Percentiles rank a stretch among this genome's conserved stretches.
phyloP scores from a whole-genome alignment of 257 asterid genomes.

The Jacaranda mimosifolia region DNA sequence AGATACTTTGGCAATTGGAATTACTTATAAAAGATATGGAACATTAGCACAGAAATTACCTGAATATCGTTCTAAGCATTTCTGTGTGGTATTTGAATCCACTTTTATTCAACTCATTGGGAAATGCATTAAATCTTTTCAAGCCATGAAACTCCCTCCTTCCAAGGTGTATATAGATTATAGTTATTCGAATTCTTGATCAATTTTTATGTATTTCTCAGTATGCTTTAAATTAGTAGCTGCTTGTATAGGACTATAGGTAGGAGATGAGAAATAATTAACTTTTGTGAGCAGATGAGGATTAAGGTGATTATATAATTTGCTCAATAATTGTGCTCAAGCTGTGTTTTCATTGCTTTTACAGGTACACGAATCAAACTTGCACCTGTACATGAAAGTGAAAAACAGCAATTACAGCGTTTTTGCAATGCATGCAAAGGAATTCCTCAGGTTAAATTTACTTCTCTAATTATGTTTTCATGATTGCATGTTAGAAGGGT shows the following conservation, averaged over 20 bases:
- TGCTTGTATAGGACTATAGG: not conserved
- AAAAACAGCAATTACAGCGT: constrained; percentile 70
- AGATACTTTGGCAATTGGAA: not conserved
- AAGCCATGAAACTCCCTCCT: constrained; percentile 10
- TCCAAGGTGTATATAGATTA: constrained; percentile 6
- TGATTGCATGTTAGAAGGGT: constrained; percentile 4
- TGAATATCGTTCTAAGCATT: not conserved
- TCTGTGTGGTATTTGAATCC: not conserved
- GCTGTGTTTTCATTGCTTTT: constrained; percentile 33
- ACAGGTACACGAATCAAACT: constrained; percentile 77
- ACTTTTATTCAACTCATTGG: not conserved
- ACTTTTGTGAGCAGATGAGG: constrained; percentile 13
- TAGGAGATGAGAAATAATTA: not conserved
- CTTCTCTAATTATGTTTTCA: constrained; percentile 4
- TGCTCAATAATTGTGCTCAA: constrained; percentile 9
- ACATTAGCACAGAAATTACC: constrained; percentile 1
- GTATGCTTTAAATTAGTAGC: not conserved
- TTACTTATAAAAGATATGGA: not conserved
- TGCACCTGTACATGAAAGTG: constrained; percentile 66
- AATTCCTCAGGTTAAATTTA: constrained; percentile 80
- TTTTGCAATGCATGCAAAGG: constrained; percentile 98
- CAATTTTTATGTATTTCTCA: not conserved
- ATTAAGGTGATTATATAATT: constrained; percentile 3
- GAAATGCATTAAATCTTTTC: constrained; percentile 12
- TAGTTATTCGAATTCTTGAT: not conserved